Evolutionary conservation across 169 alveolate species (phyloP), one percentile per base, ranked within the genome.

Genomic region (Plasmodium inui): DNA sequence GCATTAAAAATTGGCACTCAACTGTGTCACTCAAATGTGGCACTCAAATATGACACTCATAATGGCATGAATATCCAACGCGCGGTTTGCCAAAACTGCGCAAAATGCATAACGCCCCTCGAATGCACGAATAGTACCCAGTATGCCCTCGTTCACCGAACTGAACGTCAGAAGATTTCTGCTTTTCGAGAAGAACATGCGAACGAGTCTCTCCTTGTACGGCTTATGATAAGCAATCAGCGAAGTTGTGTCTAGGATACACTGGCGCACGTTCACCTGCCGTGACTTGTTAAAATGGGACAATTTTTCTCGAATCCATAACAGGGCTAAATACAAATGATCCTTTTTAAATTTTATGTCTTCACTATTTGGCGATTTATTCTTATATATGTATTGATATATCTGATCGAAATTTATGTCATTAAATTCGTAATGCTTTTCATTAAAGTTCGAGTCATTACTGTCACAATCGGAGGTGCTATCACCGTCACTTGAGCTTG

Each of bases 211-310:
- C 72, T 89, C 81, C 76, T 89, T 89, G 73, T 89, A 89, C 17
- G 94, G 94, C 82, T 89, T 89, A 22, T 89, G 89, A 89, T 89
- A 89, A 14, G 94, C 94, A 57, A 89, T 89, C 46, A 89, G 70
- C 22, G 94, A 89, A 26, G 94, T 89, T 2, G 76, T 89, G 50
- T 89, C 94, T 79, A 44, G 57, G 71, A 89, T 89, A 67, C 94
- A 89, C 26, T 89, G 94, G 32, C 94, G 67, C 28, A 89, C 89
- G 39, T 61, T 80, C 30, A 67, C 67, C 26, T 19, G 55, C 28
- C 41, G 55, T 8, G 86, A 89, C 28, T 57, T 89, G 46, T 89
- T 89, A 78, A 89, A 89, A 61, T 61, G 32, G 19, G 94, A 89
- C 22, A 89, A 67, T 67, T 89, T 89, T 78, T 89, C 94, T 89